Base-by-base conservation (phyloP, 495 filamentous ascomycete species). In the Cetradonia linearis region DNA sequence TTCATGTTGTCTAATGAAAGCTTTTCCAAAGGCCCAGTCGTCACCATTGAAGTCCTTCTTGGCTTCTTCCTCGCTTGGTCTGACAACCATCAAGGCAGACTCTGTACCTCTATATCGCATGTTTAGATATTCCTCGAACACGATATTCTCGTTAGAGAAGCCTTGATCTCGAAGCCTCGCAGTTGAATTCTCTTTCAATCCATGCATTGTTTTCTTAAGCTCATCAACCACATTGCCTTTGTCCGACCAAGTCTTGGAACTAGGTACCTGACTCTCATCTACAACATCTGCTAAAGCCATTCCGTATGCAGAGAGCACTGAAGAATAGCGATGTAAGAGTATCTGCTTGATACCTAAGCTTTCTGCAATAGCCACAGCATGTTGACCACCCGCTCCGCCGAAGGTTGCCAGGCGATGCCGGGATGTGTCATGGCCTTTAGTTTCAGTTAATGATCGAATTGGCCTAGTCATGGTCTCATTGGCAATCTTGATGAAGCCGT, bases 271-370 rank as follows among this genome's bases (percentile, higher is more conserved):
- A 37, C 83, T 77, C 71, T 98, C 93, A 54, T 95, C 87, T 14
- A 96, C 92, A 1, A 96, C 91, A 68, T 98, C 92, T 6, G 93
- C 93, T 27, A 98, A 71, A 3, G 90, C 90, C 92, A 98, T 96
- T 18, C 93, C 93, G 64, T 96, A 98, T 3, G 93, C 93, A 0
- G 91, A 96, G 0, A 98, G 78, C 2, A 98, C 90, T 0, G 91
- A 96, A 0, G 92, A 96, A 69, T 96, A 96, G 42, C 86, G 78
- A 68, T 96, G 93, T 16, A 98, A 79, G 5, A 98, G 74, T 38
- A 96, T 92, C 69, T 94, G 88, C 33, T 75, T 79, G 64, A 98
- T 89, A 0, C 92, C 91, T 23, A 98, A 76, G 23, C 85, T 86
- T 65, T 91, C 86, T 13, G 92, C 93, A 66, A 98, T 95, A n/a